Evolutionary conservation across 2,329 filamentous ascomycete genomes (phyloP).

Genomic region (Colletotrichum ledebouriae): DNA sequence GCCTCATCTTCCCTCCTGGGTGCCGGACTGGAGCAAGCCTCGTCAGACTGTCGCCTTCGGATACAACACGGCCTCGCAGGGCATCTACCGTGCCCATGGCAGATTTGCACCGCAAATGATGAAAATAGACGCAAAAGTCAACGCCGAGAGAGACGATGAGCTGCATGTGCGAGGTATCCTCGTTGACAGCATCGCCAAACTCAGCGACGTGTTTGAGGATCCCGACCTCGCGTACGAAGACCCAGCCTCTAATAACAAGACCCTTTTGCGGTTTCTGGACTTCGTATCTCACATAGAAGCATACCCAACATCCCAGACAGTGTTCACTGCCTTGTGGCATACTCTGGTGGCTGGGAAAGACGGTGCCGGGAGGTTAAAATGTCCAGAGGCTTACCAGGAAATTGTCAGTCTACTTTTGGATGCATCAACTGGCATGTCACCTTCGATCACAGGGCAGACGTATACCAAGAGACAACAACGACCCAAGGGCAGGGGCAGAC

Average conservation of each 20-base stretch:
- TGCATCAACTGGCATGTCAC: conserved; percentile 6
- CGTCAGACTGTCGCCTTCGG: conserved; percentile 10
- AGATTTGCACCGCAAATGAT: neutral
- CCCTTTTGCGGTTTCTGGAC: neutral
- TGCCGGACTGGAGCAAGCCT: conserved; percentile 31
- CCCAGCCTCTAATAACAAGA: conserved; percentile 38
- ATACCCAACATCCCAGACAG: neutral
- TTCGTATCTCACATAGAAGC: neutral
- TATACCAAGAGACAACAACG: conserved; percentile 19
- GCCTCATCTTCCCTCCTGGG: conserved; percentile 30
- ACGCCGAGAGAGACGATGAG: neutral
- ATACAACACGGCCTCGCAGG: neutral
- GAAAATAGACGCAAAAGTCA: neutral
- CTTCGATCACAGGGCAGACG: conserved; percentile 14
- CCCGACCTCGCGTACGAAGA: conserved; percentile 47
- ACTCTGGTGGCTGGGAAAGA: conserved; percentile 24
- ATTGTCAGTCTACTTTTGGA: conserved; percentile 29
- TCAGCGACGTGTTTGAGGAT: neutral
- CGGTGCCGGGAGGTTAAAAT: neutral
- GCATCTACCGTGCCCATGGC: neutral
- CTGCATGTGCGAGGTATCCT: neutral
- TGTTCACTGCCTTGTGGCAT: conserved; percentile 25
- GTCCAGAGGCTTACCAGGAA: conserved; percentile 4
- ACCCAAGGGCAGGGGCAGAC: conserved; percentile 6
- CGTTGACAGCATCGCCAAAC: neutral